Evolutionary conservation across 176 grass and related monocot genomes (phyloP), one percentile per base, ranked within the genome.

Genomic region (Raddia guianensis): DNA sequence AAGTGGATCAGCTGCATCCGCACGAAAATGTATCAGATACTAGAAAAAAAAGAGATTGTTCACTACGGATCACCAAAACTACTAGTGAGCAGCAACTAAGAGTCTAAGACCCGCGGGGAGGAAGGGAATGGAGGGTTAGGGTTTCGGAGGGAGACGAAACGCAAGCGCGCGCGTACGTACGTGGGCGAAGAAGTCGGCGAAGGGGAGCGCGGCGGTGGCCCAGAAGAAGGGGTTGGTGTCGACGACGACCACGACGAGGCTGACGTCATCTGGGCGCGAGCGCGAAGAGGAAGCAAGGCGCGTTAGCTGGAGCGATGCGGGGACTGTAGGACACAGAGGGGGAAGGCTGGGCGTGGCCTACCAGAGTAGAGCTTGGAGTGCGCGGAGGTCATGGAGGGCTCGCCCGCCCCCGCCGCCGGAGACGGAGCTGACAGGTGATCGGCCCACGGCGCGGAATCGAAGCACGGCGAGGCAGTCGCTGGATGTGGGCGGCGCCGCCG

Each of bases 201-300:
- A 95, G 53, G 88, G 84, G 78, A 98, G 83, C 19, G 85, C 68
- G 63, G 85, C 73, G 57, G 66, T 2, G 76, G 85, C 85, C 95
- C 92, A 95, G 84, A 95, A 98, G 86, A 98, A 93, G 62, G 95
- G 95, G 78, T 98, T 98, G 49, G 84, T 91, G 79, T 98, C 92
- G 72, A 95, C 74, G 80, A 98, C 84, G 0, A 94, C 83, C 35
- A 95, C 86, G 20, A 89, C 73, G 66, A 98, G 86, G 86, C 92
- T 98, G 78, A 91, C 79, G 40, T 98, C 95, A 84, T 95, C 95
- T 98, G 84, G 68, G 51, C 49, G 5, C 46, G 32, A 40, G 37
- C 33, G 15, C 42, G 9, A 18, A 18, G 40, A 4, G 14, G 35
- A 51, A 27, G 15, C 50, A 21, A 53, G 51, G 19, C 47, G 70